A percentile compares a stretch with the other conserved stretches of the same genome.
These are phyloP conservation scores for Bacidia gigantensis DNA, from an alignment of 495 filamentous ascomycete species.

Conservation along the genomic window DNA sequence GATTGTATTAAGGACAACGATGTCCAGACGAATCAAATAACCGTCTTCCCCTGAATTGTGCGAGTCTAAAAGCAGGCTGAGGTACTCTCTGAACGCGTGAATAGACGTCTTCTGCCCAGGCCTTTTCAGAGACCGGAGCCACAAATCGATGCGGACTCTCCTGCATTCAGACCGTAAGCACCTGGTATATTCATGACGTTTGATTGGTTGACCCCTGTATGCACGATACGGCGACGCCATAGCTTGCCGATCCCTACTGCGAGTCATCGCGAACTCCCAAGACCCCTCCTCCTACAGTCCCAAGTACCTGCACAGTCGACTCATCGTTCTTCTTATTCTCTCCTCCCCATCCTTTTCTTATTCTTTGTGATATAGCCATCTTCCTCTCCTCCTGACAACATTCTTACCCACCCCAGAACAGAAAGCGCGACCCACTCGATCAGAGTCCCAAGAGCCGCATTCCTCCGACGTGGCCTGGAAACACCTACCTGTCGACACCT, in stretches of 20 bases:
- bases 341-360: not conserved
- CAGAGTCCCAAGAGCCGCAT: not conserved
- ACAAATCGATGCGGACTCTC: not conserved
- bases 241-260: not conserved
- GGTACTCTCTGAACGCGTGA: too few relatives aligned
- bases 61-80: too few relatives aligned
- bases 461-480: too few relatives aligned
- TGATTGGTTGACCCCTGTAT: not conserved
- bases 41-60: too few relatives aligned
- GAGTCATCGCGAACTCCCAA: not conserved
- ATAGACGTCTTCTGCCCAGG: too few relatives aligned
- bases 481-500: too few relatives aligned
- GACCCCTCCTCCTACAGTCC: not conserved
- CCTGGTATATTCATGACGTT: not conserved
- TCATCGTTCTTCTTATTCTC: not conserved
- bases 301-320: not conserved
- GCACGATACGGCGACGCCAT: not conserved
- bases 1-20: not conserved
- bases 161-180: not conserved
- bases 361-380: not conserved
- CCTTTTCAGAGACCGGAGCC: not conserved
- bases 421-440: not conserved
- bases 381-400: not conserved
- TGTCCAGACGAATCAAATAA: not conserved
- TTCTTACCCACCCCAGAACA: not conserved